Conservation (phyloP, 2,329 filamentous ascomycete genomes). For the Paecilomyces dactylethromorphus region DNA sequence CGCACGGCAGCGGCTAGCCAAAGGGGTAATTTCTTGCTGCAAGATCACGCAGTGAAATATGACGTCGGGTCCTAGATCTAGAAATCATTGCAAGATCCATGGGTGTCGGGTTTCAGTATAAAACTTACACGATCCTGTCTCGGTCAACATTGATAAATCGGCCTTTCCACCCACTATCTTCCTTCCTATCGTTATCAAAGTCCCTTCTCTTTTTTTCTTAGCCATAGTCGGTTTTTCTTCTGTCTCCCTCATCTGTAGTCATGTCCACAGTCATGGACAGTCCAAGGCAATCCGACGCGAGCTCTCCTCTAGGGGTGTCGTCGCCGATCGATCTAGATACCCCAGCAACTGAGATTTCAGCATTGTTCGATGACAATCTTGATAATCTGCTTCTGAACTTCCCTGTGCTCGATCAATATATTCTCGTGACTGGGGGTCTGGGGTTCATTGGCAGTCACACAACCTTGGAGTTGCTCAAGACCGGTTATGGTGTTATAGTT, state of each 20-base stretch:
- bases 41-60: not conserved
- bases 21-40: not conserved
- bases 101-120: constrained; percentile 9
- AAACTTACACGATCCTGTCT: constrained; percentile 14
- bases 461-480: constrained; percentile 34
- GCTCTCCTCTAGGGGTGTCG: constrained; percentile 22
- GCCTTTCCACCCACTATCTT: not conserved
- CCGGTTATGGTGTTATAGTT: constrained; percentile 35
- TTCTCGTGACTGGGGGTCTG: constrained; percentile 36
- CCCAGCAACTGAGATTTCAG: constrained; percentile 39
- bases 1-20: not conserved
- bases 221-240: not conserved
- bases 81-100: constrained; percentile 4
- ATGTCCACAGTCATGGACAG: constrained; percentile 17
- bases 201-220: not conserved
- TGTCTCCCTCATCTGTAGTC: too few species aligned
- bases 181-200: not conserved
- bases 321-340: constrained; percentile 28
- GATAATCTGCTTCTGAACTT: constrained; percentile 36
- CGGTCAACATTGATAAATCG: not conserved
- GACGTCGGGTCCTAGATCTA: constrained; percentile 8
- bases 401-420: constrained; percentile 32
- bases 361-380: constrained; percentile 40
- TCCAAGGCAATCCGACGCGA: constrained; percentile 20
- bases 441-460: constrained; percentile 40